Percentiles rank a stretch among this genome's conserved stretches.
Evolutionary conservation across 495 filamentous ascomycete species (phyloP).

Genomic region (Mycothermus thermophilus): DNA sequence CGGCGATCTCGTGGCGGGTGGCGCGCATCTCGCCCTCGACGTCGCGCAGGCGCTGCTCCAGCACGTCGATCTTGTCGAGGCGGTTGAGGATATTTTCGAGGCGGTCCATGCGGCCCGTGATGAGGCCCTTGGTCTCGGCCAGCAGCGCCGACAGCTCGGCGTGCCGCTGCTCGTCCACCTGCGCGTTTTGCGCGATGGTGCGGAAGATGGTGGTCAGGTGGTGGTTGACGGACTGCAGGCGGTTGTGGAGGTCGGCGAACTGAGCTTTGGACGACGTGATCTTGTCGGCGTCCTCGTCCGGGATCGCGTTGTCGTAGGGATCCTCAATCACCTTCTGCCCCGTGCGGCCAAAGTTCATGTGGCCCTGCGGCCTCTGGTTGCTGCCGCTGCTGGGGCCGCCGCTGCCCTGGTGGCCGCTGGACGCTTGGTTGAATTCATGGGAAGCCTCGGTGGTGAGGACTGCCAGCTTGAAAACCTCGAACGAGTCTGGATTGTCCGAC

Average conservation of each 20-base stretch:
- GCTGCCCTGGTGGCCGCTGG: conserved; percentile 18
- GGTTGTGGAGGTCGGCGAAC: conserved; percentile 69
- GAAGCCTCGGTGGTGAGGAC: conserved; percentile 39
- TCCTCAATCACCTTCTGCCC: conserved; percentile 18
- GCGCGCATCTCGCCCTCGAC: conserved; percentile 54
- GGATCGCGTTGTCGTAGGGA: conserved; percentile 29
- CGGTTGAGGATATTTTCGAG: too few relatives aligned
- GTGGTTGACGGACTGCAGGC: conserved; percentile 62
- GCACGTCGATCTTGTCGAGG: conserved; percentile 25
- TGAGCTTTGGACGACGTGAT: conserved; percentile 45
- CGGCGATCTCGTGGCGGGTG: conserved; percentile 31
- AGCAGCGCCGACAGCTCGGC: conserved; percentile 33
- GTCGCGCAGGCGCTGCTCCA: conserved; percentile 39
- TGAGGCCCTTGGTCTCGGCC: conserved; percentile 24
- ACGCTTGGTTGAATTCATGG: conserved; percentile 24
- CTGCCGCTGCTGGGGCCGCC: conserved; percentile 18
- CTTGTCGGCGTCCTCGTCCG: conserved; percentile 32
- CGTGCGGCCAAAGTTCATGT: conserved; percentile 11
- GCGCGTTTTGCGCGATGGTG: conserved; percentile 38
- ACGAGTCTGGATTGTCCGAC: conserved; percentile 83
- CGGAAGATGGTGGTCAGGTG: conserved; percentile 55
- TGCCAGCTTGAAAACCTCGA: conserved; percentile 80
- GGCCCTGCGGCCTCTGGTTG: conserved; percentile 10
- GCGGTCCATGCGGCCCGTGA: too few relatives aligned
- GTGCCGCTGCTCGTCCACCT: conserved; percentile 45